Conservation (phyloP, 2,329 filamentous ascomycete species). For the Aspergillus fischeri region DNA sequence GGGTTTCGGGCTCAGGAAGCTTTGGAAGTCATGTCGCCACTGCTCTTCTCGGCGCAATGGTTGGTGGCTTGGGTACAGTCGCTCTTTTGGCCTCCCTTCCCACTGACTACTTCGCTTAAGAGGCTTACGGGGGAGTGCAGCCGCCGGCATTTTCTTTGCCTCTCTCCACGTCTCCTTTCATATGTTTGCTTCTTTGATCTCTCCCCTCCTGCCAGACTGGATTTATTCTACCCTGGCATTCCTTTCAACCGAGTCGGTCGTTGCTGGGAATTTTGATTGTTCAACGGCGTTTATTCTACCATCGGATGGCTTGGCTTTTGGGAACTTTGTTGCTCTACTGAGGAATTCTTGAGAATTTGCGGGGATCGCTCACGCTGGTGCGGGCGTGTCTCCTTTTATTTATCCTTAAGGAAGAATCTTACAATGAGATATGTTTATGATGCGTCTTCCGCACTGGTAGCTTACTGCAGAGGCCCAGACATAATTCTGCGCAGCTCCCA, state of each 20-base stretch:
- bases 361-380: not conserved
- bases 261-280: not conserved
- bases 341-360: not conserved
- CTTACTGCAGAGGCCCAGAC: not conserved
- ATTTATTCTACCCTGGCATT: not conserved
- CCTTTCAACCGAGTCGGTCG: not conserved
- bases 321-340: not conserved
- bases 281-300: not conserved
- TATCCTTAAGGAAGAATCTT: not conserved
- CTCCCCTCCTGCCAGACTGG: not conserved
- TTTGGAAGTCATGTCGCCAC: conserved; percentile 37
- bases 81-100: conserved; percentile 40
- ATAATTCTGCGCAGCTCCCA: not conserved
- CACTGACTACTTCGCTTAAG: conserved; percentile 39
- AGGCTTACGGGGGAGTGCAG: not conserved
- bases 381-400: not conserved
- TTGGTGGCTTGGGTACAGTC: conserved; percentile 41
- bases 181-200: not conserved
- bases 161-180: conserved; percentile 3
- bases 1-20: conserved; percentile 14
- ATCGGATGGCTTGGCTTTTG: not conserved
- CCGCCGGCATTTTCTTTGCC: conserved; percentile 1
- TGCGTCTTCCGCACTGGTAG: not conserved
- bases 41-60: conserved; percentile 37
- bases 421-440: not conserved